These are phyloP conservation scores for Camelina sativa DNA, from an alignment of 345 rosid genomes.

Conservation along the genomic window DNA sequence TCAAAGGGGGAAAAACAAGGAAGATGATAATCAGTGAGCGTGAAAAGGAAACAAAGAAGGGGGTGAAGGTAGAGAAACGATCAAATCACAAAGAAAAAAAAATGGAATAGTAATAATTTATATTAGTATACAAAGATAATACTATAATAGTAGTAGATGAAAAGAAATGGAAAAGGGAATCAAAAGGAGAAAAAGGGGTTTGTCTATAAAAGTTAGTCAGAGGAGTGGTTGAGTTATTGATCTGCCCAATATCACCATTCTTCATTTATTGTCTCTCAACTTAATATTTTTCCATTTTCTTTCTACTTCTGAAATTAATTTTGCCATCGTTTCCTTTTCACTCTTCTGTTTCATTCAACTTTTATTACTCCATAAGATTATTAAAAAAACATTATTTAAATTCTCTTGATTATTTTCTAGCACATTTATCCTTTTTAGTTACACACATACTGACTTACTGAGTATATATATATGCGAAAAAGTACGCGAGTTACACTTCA, in stretches of 20 bases:
- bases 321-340: neutral
- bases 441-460: neutral
- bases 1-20: conserved; percentile 14
- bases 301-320: neutral
- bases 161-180: conserved; percentile 54
- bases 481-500: neutral
- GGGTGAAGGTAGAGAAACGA: conserved; percentile 7
- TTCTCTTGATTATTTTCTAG: neutral
- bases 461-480: neutral
- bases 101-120: neutral
- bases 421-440: too few species aligned
- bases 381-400: neutral
- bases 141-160: neutral
- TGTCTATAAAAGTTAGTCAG: conserved; percentile 66
- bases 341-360: neutral
- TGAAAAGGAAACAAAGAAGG: conserved; percentile 18
- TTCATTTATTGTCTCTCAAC: conserved; percentile 48
- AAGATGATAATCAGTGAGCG: conserved; percentile 31
- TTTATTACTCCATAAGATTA: neutral
- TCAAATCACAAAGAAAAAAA: conserved; percentile 22
- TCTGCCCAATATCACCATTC: conserved; percentile 57
- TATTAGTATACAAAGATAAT: conserved; percentile 1
- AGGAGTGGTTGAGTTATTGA: conserved; percentile 79
- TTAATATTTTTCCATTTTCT: conserved; percentile 10
- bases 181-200: conserved; percentile 50